phyloP scores from a whole-genome alignment of 2,329 filamentous ascomycete genomes.

The Parascedosporium putredinis region DNA sequence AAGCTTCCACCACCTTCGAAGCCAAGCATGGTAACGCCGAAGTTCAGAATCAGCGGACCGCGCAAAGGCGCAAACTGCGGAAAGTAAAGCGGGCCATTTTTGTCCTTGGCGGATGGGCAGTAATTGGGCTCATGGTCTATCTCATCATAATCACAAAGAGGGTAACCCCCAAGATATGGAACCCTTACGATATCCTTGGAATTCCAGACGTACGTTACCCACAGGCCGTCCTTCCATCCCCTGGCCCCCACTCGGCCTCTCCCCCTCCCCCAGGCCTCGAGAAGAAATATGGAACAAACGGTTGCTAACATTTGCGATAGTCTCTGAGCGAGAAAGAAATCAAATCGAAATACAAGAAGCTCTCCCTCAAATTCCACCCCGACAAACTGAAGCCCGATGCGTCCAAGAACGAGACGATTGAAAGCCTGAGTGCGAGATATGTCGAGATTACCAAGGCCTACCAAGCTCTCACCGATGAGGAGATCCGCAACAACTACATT shows the following conservation, averaged over 20 bases:
- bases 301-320: constrained; percentile 28
- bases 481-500: constrained; percentile 91
- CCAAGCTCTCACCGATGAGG: constrained; percentile 94
- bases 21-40: constrained; percentile 68
- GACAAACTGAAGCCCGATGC: constrained; percentile 83
- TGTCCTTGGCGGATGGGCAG: constrained; percentile 65
- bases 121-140: constrained; percentile 87
- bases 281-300: background rate
- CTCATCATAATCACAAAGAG: constrained; percentile 72
- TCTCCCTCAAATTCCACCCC: constrained; percentile 81
- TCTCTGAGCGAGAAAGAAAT: constrained; percentile 81
- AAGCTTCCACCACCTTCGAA: constrained; percentile 59
- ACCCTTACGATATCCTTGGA: constrained; percentile 90
- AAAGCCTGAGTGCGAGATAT: constrained; percentile 76
- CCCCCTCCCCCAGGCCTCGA: no score
- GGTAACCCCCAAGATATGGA: constrained; percentile 71
- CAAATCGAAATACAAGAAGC: constrained; percentile 78
- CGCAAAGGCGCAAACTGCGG: constrained; percentile 82
- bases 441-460: constrained; percentile 96
- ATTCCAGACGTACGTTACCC: constrained; percentile 58
- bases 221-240: background rate
- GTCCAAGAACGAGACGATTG: constrained; percentile 78
- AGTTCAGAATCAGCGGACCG: constrained; percentile 70
- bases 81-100: constrained; percentile 74
- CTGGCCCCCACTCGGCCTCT: background rate